Base-by-base conservation (phyloP, 768 basidiomycete genomes). In the Pleurotus pulmonarius region DNA sequence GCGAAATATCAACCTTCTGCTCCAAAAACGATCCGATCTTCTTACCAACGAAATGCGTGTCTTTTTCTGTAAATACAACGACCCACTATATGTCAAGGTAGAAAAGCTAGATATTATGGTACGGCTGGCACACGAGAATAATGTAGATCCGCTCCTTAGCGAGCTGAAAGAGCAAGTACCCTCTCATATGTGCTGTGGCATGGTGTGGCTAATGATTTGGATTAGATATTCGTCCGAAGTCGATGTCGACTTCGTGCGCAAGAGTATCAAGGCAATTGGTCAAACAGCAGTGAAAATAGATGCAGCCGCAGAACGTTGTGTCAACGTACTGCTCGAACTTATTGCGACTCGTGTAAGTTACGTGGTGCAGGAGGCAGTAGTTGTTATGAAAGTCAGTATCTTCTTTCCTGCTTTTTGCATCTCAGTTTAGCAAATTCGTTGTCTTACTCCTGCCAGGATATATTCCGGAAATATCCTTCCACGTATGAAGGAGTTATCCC, bases 51-150 rank as follows among this genome's bases (percentile, higher is more conserved):
- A 99, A 71, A 95, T 99, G 92, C 83, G 95, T 45, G 97, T 99
- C 16, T 99, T 99, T 70, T 99, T 98, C 79, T 98, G 96, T 85
- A 99, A 99, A 71, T 98, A 99, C 74, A 98, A 98, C 66, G 96
- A 99, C 66, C 96, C 96, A 4, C 75, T 96, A n/a, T 99, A 98
- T 65, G 95, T 98, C 69, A 99, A 99, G 71, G 84, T 98, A 52
- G 97, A 98, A 71, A 98, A 99, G 72, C 74, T 99, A 61, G 97
- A 98, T 63, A 97, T 98, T 67, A 99, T 99, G 97, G 91, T 98
- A 49, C 81, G 93, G 55, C 75, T 99, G 56, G 94, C 93, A 11
- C 82, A 79, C 18, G 96, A 98, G 59, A 86, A 83, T 70, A 99
- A 98, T 63, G 92, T 96, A 1, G 94, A 98, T 72, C 93, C 94